Base-by-base conservation (phyloP, 495 filamentous ascomycete species). In the Podospora australis region DNA sequence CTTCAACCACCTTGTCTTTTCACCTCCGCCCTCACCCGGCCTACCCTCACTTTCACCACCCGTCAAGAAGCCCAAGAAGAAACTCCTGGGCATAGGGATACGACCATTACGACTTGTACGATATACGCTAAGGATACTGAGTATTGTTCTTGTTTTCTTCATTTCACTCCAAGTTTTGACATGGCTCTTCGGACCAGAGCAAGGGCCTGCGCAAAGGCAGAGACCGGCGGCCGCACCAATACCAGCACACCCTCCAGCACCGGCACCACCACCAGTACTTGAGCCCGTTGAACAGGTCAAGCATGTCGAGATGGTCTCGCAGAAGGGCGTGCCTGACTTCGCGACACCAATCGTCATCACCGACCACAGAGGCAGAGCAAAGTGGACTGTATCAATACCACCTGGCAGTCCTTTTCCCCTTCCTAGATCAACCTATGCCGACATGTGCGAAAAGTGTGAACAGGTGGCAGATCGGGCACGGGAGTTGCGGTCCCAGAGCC, bases 361-460 rank as follows among this genome's bases (percentile, higher is more conserved):
- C 6, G 79, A 86, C 57, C 65, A 69, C 24, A 66, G 66, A 32
- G 80, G 78, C 11, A 70, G 66, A 28, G 56, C 75, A 5, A 82
- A 72, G 55, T 88, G 86, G 86, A 87, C 85, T 0, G 73, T 88
- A 1, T 78, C 73, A 1, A 86, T 90, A 22, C 86, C 86, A 2
- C 66, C 67, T 3, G 69, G 59, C 25, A 67, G 68, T 28, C 54
- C 62, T 10, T 86, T 86, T 39, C 84, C 84, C 9, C 60, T 87
- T n/a, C 57, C 66, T 8, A 68, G 72, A 8, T 48, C 67, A 16
- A 72, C 84, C 43, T 87, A 87, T 55, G 56, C 65, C 13, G 70
- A 78, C 11, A 74, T 88, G 20, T 87, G 83, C 54, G 52, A 26
- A 13, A 75, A 81, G 46, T 79, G 79, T 36, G 70, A 70, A 42